A percentile compares a stretch with the other conserved stretches of the same genome.
phyloP scores from a whole-genome alignment of 1,139 yeast species.

The Saccharomycopsis phalli region DNA sequence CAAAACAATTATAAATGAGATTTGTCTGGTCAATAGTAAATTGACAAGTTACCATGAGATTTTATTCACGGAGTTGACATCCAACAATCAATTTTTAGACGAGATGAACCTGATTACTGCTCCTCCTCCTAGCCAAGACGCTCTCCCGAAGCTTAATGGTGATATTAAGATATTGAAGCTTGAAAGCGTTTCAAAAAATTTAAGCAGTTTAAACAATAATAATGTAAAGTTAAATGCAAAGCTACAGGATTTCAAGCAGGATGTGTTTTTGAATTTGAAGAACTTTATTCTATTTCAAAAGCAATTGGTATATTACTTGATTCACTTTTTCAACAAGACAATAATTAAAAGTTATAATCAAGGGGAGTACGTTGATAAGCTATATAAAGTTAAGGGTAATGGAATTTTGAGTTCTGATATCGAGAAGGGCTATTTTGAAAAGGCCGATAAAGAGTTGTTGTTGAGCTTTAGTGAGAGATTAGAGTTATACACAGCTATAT shows the following conservation, averaged over 20 bases:
- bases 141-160: not conserved
- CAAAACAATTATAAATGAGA: slow-evolving; percentile 11
- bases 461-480: slow-evolving; percentile 17
- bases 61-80: slow-evolving; percentile 4
- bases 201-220: not conserved
- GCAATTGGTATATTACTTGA: slow-evolving; percentile 4
- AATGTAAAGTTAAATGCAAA: slow-evolving; percentile 10
- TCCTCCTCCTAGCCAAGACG: not conserved
- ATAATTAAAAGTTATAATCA: slow-evolving; percentile 6
- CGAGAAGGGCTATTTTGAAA: slow-evolving; percentile 2
- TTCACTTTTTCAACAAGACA: slow-evolving; percentile 15
- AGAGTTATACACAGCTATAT: slow-evolving; percentile 8
- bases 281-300: slow-evolving; percentile 13
- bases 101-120: not conserved
- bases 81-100: slow-evolving; percentile 6
- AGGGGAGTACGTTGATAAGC: slow-evolving; percentile 7
- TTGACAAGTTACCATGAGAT: slow-evolving; percentile 7
- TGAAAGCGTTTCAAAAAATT: slow-evolving; percentile 10
- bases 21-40: slow-evolving; percentile 3
- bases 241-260: slow-evolving; percentile 8
- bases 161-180: slow-evolving; percentile 9
- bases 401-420: slow-evolving; percentile 4
- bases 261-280: slow-evolving; percentile 13
- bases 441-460: slow-evolving; percentile 7
- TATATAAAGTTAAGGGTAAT: slow-evolving; percentile 8